These are phyloP conservation scores for Ogataea henricii DNA, from an alignment of 805 yeast species.

Conservation along the genomic window DNA sequence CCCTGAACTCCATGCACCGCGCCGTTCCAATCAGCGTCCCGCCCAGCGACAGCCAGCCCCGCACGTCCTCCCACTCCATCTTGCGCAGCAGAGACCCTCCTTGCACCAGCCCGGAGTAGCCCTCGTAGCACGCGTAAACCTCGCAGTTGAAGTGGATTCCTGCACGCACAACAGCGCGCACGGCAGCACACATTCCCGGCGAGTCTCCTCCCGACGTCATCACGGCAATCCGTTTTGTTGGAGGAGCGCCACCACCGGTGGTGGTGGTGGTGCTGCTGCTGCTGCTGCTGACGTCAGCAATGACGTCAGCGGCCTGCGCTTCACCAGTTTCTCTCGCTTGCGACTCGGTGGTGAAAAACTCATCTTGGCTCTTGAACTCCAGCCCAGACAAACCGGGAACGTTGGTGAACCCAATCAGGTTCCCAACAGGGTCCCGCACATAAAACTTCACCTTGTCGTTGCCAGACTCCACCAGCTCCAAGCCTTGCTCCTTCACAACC, in stretches of 20 bases:
- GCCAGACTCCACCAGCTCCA: constrained; percentile 20
- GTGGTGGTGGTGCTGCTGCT: neutral
- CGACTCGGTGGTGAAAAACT: constrained; percentile 10
- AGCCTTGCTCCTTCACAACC: constrained; percentile 23
- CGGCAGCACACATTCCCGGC: constrained; percentile 98
- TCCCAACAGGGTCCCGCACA: constrained; percentile 68
- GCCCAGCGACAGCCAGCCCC: constrained; percentile 90
- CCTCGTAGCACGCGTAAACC: constrained; percentile 89
- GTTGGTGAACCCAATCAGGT: constrained; percentile 55
- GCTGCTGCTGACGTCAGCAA: neutral
- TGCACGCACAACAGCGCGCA: constrained; percentile 91
- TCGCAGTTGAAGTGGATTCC: constrained; percentile 88
- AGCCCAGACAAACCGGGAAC: constrained; percentile 37
- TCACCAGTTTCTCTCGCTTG: neutral
- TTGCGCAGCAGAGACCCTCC: constrained; percentile 79
- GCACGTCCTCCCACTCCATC: constrained; percentile 91
- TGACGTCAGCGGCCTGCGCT: neutral
- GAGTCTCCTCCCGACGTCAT: constrained; percentile 99
- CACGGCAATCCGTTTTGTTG: constrained; percentile 63
- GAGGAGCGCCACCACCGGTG: neutral
- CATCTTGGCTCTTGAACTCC: constrained; percentile 10
- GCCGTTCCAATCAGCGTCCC: constrained; percentile 98
- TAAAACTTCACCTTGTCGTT: constrained; percentile 31
- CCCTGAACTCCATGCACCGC: constrained; percentile 81
- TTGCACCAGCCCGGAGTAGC: constrained; percentile 87